A percentile compares a stretch with the other conserved stretches of the same genome.
These are phyloP conservation scores for Phytophthora sojae DNA, from an alignment of 352 stramenopile genomes.

Conservation along the genomic window DNA sequence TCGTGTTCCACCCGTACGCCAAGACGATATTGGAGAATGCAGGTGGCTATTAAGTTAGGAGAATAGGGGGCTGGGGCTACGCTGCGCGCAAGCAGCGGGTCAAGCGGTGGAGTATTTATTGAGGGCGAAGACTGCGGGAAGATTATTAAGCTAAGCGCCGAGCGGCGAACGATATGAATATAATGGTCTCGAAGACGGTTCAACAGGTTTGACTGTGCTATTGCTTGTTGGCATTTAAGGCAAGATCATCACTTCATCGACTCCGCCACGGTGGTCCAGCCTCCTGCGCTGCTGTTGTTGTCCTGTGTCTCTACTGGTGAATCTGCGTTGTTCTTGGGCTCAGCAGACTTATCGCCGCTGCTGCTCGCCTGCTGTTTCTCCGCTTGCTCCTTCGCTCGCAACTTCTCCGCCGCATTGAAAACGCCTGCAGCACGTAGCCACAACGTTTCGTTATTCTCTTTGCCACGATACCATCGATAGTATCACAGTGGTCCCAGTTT, in stretches of 20 bases:
- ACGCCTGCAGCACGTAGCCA: conserved; percentile 50
- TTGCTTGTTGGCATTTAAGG: not conserved
- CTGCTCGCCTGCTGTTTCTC: conserved; percentile 12
- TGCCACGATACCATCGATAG: not conserved
- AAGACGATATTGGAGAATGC: conserved; percentile 51
- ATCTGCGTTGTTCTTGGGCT: not conserved
- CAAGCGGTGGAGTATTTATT: conserved; percentile 36
- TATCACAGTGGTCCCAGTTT: not conserved
- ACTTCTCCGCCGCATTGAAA: conserved; percentile 91
- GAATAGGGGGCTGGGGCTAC: conserved; percentile 7
- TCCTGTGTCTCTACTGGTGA: conserved; percentile 1
- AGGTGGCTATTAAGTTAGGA: conserved; percentile 21
- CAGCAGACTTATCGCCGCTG: conserved; percentile 10
- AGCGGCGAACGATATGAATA: not conserved
- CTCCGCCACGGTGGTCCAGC: conserved; percentile 29
- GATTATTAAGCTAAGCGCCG: not conserved
- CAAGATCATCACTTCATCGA: conserved; percentile 2
- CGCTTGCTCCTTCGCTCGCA: conserved; percentile 60
- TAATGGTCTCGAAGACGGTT: conserved; percentile 3
- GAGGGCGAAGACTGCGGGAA: conserved; percentile 10
- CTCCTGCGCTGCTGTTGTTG: conserved; percentile 3
- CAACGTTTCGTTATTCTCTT: not conserved
- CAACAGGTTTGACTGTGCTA: not conserved
- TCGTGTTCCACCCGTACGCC: conserved; percentile 70
- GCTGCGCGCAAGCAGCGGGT: not conserved